A percentile compares a stretch with the other conserved stretches of the same genome.
These are phyloP conservation scores for Boletus coccyginus DNA, from an alignment of 768 basidiomycete species.

Conservation along the genomic window DNA sequence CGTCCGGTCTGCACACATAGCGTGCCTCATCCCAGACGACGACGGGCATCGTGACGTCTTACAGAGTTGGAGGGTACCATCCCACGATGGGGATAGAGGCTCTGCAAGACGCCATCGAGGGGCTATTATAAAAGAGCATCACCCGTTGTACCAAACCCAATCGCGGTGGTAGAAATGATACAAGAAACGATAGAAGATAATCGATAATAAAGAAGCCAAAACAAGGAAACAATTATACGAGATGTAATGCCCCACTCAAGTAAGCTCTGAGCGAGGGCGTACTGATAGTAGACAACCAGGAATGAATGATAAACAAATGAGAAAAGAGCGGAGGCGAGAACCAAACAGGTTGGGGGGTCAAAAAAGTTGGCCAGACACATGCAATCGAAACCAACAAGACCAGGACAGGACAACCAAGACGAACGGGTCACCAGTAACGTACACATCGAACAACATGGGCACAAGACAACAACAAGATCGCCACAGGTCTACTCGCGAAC, in stretches of 20 bases:
- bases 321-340: neutral
- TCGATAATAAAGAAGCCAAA: neutral
- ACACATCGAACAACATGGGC: neutral
- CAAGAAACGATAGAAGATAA: neutral
- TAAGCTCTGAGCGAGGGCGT: neutral
- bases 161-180: neutral
- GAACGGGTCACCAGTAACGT: constrained; percentile 1
- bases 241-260: neutral
- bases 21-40: constrained; percentile 20
- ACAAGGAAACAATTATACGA: constrained; percentile 14
- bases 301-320: neutral
- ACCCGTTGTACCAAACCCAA: no score
- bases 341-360: neutral
- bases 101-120: constrained; percentile 9
- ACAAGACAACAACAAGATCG: neutral
- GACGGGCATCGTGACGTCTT: neutral
- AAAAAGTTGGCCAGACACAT: constrained; percentile 1
- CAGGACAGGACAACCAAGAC: neutral
- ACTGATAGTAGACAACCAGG: constrained; percentile 1
- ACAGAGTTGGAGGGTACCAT: constrained; percentile 9
- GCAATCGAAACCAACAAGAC: neutral
- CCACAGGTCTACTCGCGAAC: constrained; percentile 12
- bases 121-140: neutral
- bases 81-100: neutral
- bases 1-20: constrained; percentile 8